phyloP scores from a whole-genome alignment of 75 land plant genomes.

The Cupressus sempervirens region DNA sequence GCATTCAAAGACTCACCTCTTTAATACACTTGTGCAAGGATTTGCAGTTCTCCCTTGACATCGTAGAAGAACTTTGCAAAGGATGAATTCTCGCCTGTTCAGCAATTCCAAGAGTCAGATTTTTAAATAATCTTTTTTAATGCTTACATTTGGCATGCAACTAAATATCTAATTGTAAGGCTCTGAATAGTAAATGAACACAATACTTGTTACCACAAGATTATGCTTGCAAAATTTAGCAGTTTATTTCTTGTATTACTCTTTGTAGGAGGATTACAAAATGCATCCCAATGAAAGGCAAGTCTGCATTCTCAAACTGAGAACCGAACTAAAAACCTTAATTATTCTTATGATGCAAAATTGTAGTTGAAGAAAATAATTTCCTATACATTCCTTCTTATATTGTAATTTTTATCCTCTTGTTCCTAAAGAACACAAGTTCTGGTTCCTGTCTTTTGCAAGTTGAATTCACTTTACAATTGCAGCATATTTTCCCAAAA shows the following conservation, averaged over 20 bases:
- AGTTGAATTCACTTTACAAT: background rate
- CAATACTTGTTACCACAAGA: background rate
- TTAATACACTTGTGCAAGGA: conserved; percentile 59
- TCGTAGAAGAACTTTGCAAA: conserved; percentile 48
- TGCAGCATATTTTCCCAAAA: background rate
- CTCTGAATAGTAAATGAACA: background rate
- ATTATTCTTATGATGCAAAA: background rate
- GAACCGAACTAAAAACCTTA: background rate
- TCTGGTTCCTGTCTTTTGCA: background rate
- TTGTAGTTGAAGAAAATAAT: background rate
- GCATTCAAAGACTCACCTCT: conserved; percentile 41
- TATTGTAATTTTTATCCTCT: background rate
- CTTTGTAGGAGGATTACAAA: background rate
- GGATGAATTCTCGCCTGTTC: conserved; percentile 92
- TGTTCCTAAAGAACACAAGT: background rate
- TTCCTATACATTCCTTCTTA: background rate
- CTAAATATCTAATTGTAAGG: background rate
- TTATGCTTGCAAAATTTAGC: background rate
- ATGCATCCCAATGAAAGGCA: background rate
- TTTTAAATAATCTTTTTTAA: background rate
- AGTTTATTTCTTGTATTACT: background rate
- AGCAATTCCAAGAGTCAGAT: background rate
- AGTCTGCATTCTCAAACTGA: background rate
- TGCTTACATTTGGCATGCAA: background rate
- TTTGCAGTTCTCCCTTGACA: conserved; percentile 58